Conservation (phyloP, 2,329 filamentous ascomycete genomes). For the Fusarium annulatum region DNA sequence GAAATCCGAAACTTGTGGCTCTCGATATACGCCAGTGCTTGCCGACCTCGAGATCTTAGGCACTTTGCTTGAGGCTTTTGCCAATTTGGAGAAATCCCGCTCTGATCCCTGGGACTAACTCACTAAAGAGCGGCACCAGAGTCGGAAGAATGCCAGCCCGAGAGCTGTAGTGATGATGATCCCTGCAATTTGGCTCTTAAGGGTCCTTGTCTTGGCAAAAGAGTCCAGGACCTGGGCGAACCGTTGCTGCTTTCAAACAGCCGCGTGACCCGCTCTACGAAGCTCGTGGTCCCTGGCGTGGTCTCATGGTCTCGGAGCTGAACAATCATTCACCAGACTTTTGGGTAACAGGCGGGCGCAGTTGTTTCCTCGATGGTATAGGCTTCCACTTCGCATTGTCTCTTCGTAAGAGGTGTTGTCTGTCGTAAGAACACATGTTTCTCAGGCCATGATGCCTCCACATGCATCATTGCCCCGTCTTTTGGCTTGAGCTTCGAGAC, state of each 20-base stretch:
- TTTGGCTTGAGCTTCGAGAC: slow-evolving; percentile 21
- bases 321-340: slow-evolving; percentile 3
- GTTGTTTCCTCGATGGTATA: neutral
- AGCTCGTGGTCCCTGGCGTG: slow-evolving; percentile 24
- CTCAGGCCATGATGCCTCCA: slow-evolving; percentile 23
- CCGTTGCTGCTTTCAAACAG: slow-evolving; percentile 30
- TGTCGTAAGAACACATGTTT: slow-evolving; percentile 9
- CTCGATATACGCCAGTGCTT: slow-evolving; percentile 28
- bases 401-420: neutral
- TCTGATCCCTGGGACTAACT: slow-evolving; percentile 2
- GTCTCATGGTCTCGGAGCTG: slow-evolving; percentile 29
- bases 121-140: neutral
- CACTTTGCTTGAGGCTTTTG: neutral
- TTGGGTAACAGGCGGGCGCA: neutral
- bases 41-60: slow-evolving; percentile 20
- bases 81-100: slow-evolving; percentile 10
- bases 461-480: slow-evolving; percentile 33
- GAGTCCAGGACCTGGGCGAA: slow-evolving; percentile 9
- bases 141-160: slow-evolving; percentile 27
- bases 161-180: slow-evolving; percentile 26
- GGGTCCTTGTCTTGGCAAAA: slow-evolving; percentile 18
- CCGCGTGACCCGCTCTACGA: slow-evolving; percentile 33
- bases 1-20: slow-evolving; percentile 13
- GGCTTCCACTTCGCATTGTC: neutral
- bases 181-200: slow-evolving; percentile 3